phyloP scores from a whole-genome alignment of 371 early-diverging fungal species.

The Mortierella sp. region DNA sequence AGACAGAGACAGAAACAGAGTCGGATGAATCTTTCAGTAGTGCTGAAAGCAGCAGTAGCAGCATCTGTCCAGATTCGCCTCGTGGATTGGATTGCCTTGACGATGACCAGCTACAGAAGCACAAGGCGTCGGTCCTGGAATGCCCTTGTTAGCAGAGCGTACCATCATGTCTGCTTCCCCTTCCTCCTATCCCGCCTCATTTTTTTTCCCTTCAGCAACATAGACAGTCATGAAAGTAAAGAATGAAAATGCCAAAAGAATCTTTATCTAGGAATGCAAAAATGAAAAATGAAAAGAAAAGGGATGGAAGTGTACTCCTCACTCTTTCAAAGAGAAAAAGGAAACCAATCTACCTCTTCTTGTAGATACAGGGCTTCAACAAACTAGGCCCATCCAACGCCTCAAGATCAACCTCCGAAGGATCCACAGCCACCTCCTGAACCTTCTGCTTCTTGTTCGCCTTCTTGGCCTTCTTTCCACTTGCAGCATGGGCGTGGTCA shows the following conservation, averaged over 20 bases:
- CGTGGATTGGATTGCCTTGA: too few relatives aligned
- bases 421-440: conserved; percentile 48
- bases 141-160: too few relatives aligned
- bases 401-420: conserved; percentile 33
- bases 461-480: conserved; percentile 63
- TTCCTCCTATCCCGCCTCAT: too few relatives aligned
- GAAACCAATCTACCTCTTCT: conserved; percentile 74
- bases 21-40: background rate
- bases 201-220: too few relatives aligned
- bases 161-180: too few relatives aligned
- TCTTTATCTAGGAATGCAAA: background rate
- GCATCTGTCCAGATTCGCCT: too few relatives aligned
- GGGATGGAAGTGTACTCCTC: background rate
- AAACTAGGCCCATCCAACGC: conserved; percentile 62
- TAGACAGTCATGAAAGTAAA: too few relatives aligned
- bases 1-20: background rate
- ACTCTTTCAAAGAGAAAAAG: background rate
- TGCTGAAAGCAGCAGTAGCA: too few relatives aligned
- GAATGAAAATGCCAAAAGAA: background rate
- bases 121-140: too few relatives aligned
- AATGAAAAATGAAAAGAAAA: background rate
- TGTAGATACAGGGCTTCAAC: conserved; percentile 94
- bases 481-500: conserved; percentile 41
- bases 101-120: too few relatives aligned
- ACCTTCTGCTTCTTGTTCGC: conserved; percentile 61